These are phyloP conservation scores for Spizellomyces sp. DNA, from an alignment of 192 early-diverging fungal genomes.

Conservation along the genomic window DNA sequence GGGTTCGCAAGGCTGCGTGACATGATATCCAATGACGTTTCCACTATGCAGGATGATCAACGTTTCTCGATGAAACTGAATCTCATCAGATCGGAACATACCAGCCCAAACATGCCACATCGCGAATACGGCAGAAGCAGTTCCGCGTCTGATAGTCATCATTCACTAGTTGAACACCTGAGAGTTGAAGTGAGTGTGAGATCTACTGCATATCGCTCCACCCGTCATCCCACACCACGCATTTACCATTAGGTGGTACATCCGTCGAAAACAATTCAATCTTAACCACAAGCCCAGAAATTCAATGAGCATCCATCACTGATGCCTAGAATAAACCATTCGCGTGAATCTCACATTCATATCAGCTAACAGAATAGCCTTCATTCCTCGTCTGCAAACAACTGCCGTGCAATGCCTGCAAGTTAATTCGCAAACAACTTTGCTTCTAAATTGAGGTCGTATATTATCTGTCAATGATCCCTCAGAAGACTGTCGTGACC, in stretches of 20 bases:
- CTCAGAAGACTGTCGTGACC: neutral
- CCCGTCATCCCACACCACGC: neutral
- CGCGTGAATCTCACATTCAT: constrained; percentile 37
- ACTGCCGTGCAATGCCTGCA: constrained; percentile 66
- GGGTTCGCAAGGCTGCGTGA: constrained; percentile 76
- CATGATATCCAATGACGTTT: constrained; percentile 79
- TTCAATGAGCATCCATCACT: neutral
- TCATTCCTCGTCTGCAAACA: constrained; percentile 78
- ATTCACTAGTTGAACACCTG: constrained; percentile 69
- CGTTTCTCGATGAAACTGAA: neutral
- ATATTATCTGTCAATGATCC: constrained; percentile 10
- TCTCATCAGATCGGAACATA: constrained; percentile 23
- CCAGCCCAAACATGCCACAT: constrained; percentile 79
- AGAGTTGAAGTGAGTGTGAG: neutral
- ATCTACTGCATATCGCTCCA: no score
- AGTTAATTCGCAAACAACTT: constrained; percentile 69
- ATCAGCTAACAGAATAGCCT: constrained; percentile 78
- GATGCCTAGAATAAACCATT: neutral
- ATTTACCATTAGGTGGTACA: constrained; percentile 5
- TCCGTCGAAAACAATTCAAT: constrained; percentile 24
- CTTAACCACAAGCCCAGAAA: neutral
- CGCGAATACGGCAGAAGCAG: constrained; percentile 77
- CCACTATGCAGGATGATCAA: constrained; percentile 40
- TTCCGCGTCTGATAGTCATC: constrained; percentile 80
- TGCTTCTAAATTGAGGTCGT: constrained; percentile 64